phyloP scores from a whole-genome alignment of 2,329 filamentous ascomycete genomes.

The Alternaria sp. region DNA sequence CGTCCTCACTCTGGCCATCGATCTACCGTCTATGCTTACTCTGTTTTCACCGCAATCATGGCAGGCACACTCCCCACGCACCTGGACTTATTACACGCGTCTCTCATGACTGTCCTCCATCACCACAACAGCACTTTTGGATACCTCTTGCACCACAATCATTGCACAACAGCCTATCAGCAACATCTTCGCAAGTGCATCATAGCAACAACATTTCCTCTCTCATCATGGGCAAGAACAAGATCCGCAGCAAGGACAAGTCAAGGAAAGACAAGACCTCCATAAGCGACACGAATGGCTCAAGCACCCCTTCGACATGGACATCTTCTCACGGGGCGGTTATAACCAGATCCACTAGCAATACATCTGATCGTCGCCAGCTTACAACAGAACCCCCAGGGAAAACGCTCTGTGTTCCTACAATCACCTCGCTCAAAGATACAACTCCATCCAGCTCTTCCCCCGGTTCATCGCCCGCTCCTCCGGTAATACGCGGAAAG shows the following conservation, averaged over 20 bases:
- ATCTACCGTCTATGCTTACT: background rate
- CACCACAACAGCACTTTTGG: conserved; percentile 17
- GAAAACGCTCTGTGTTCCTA: background rate
- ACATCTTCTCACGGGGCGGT: background rate
- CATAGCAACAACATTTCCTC: conserved; percentile 27
- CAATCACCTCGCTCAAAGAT: background rate
- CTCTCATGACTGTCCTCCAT: background rate
- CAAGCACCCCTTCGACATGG: background rate
- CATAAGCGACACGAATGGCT: background rate
- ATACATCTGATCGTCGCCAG: background rate
- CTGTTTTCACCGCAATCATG: conserved; percentile 4
- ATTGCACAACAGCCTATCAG: conserved; percentile 30
- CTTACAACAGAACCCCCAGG: background rate
- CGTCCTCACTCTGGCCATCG: background rate
- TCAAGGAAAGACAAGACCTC: background rate
- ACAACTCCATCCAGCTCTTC: background rate
- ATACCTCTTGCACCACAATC: conserved; percentile 13
- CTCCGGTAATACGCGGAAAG: background rate
- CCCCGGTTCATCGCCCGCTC: background rate
- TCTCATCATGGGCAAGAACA: conserved; percentile 25
- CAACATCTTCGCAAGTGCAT: conserved; percentile 33
- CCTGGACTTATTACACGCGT: background rate
- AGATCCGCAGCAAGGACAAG: conserved; percentile 8
- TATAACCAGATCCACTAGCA: background rate
- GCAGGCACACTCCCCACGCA: conserved; percentile 10